Evolutionary conservation across 2,329 filamentous ascomycete species (phyloP).

Genomic region (Aspergillus udagawae): DNA sequence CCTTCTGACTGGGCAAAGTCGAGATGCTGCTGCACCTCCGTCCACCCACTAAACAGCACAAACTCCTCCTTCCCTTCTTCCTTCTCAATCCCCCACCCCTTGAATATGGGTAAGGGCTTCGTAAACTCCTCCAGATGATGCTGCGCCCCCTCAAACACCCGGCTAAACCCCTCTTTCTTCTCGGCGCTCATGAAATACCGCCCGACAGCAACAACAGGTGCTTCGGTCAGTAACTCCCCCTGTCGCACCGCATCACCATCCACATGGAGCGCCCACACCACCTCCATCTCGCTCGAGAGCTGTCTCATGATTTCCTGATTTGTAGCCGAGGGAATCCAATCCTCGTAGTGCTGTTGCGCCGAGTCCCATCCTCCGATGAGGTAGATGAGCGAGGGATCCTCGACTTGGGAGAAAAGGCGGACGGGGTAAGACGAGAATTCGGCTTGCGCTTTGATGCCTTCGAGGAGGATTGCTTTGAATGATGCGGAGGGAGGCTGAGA

Average conservation of each 20-base stretch:
- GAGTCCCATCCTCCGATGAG: constrained; percentile 47
- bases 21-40: constrained; percentile 30
- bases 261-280: constrained; percentile 45
- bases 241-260: constrained; percentile 24
- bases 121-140: constrained; percentile 23
- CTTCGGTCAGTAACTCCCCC: constrained; percentile 22
- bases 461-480: constrained; percentile 23
- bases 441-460: constrained; percentile 37
- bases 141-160: constrained; percentile 22
- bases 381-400: constrained; percentile 42
- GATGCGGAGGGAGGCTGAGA: constrained; percentile 19
- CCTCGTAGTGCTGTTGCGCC: constrained; percentile 37
- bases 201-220: constrained; percentile 29
- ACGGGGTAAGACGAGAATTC: constrained; percentile 35
- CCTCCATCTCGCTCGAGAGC: constrained; percentile 35
- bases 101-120: constrained; percentile 25
- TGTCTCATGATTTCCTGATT: constrained; percentile 40
- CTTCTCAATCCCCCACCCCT: constrained; percentile 41
- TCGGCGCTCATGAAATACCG: constrained; percentile 28
- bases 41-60: constrained; percentile 41
- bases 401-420: constrained; percentile 40
- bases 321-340: constrained; percentile 40
- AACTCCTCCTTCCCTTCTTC: constrained; percentile 38
- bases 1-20: constrained; percentile 31
- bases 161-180: constrained; percentile 23